These are phyloP conservation scores for Cardamine occulta DNA, from an alignment of 345 rosid species.

Conservation along the genomic window DNA sequence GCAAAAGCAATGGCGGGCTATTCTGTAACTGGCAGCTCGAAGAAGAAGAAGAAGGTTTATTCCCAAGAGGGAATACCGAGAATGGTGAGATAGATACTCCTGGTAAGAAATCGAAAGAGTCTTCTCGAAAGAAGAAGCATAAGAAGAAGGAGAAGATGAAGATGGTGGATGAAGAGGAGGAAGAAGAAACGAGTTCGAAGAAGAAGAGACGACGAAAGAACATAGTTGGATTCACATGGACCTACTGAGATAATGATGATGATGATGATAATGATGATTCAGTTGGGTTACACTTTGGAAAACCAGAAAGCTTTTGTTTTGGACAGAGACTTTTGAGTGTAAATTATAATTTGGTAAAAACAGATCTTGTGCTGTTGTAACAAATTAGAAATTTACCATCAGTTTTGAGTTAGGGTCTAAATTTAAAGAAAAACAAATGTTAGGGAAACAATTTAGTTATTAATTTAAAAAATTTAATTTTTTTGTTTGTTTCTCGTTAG, in stretches of 20 bases:
- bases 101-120: conserved; percentile 59
- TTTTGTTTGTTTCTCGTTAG: neutral
- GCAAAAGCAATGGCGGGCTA: conserved; percentile 52
- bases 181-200: conserved; percentile 50
- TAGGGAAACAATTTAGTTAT: conserved; percentile 5
- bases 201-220: conserved; percentile 34
- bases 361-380: conserved; percentile 40
- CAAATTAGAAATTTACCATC: conserved; percentile 37
- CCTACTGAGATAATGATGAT: neutral
- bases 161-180: conserved; percentile 40
- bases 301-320: neutral
- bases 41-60: conserved; percentile 70
- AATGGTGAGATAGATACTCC: conserved; percentile 50
- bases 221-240: neutral
- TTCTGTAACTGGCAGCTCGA: conserved; percentile 76
- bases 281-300: neutral
- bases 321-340: conserved; percentile 3
- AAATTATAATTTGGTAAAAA: conserved; percentile 40
- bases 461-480: neutral
- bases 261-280: neutral
- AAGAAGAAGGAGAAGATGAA: conserved; percentile 48
- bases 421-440: neutral
- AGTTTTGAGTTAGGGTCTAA: conserved; percentile 28
- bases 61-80: conserved; percentile 61
- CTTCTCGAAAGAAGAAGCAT: conserved; percentile 50